Evolutionary conservation across 2,329 filamentous ascomycete genomes (phyloP), one percentile per base, ranked within the genome.

Genomic region (Verticillium zaregamsianum): DNA sequence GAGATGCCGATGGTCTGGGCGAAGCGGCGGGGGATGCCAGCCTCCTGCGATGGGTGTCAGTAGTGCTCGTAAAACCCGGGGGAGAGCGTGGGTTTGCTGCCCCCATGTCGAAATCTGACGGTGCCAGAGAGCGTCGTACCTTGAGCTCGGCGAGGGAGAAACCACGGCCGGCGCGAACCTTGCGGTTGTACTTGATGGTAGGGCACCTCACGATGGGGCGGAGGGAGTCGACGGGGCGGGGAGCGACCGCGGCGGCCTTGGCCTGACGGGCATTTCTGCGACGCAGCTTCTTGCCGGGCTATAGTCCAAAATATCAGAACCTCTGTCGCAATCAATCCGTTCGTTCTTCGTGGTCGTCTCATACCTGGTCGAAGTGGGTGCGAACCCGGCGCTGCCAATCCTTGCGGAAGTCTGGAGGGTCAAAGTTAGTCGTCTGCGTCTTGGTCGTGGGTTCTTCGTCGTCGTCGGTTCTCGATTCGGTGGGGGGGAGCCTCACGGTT

Each of bases 341-440:
- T 66, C 65, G 28, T 39, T 59, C 37, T 45, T 15, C 20, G 14
- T 52, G 17, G 57, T 54, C n/a, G 54, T 56, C 31, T 15, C 78
- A 84, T 94, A 96, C 94, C 93, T 98, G 95, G 87, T 99, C 93
- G 86, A 99, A 99, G 88, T 99, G 95, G 83, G 92, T 91, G 84
- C 93, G 92, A 79, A 99, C 95, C 85, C 93, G 92, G 85, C 93
- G 92, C 84, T 98, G 93, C 95, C 95, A 99, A 88, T 99, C 93
- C 92, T 97, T 97, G 85, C 92, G 93, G 92, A 97, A 97, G 81
- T 97, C 91, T 95, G 76, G 67, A 69, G 70, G 61, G 61, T 59
- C 66, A 68, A 64, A 66, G 73, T 80, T 73, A 82, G 81, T 78
- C 72, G 72, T 66, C 61, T 64, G 62, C 69, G 65, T 63, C 33